phyloP scores from a whole-genome alignment of 495 filamentous ascomycete species.

The Aspergillus affinis region DNA sequence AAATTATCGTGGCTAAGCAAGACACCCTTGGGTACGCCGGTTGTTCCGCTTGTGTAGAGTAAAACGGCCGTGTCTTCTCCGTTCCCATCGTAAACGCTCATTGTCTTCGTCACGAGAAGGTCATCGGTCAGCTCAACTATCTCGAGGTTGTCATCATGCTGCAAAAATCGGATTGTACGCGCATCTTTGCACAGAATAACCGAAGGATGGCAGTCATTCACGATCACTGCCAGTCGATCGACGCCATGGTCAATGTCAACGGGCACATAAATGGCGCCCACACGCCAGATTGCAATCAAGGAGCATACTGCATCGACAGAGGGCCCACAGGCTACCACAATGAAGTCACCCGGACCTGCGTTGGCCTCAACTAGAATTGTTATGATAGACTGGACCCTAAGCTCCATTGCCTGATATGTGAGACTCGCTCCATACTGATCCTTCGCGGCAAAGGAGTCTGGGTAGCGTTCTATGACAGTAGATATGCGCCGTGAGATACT shows the following conservation, averaged over 20 bases:
- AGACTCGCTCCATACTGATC: neutral
- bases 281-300: neutral
- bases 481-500: neutral
- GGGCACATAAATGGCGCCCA: neutral
- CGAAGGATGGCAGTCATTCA: neutral
- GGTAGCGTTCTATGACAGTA: neutral
- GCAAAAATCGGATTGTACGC: neutral
- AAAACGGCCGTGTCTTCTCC: slow-evolving; percentile 29
- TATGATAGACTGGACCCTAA: neutral
- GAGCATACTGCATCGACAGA: neutral
- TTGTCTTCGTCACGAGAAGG: slow-evolving; percentile 12
- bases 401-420: neutral
- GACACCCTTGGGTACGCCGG: slow-evolving; percentile 40
- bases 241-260: neutral
- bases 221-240: neutral
- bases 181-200: neutral
- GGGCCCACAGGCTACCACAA: neutral
- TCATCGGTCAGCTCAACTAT: slow-evolving; percentile 1
- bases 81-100: slow-evolving; percentile 4
- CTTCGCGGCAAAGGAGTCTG: neutral
- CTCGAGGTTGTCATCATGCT: neutral
- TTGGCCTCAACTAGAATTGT: neutral
- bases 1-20: slow-evolving; percentile 31
- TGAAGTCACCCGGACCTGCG: neutral
- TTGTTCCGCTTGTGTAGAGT: slow-evolving; percentile 45